Conservation (phyloP, 768 basidiomycete species). For the Punctularia strigosozonata region DNA sequence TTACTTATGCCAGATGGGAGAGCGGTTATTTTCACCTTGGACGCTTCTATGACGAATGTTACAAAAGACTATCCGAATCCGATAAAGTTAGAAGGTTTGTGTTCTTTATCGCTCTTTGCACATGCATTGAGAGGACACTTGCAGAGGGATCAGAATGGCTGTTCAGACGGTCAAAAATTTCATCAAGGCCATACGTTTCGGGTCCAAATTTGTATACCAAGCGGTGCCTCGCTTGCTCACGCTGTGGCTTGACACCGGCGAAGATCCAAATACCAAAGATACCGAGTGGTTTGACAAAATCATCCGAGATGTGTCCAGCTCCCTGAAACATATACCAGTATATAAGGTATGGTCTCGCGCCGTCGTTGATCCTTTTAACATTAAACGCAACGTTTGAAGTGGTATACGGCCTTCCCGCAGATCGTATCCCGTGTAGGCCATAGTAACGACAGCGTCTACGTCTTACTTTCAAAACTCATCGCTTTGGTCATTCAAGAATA, state of each 20-base stretch:
- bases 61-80: slow-evolving; percentile 41
- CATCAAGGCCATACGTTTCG: slow-evolving; percentile 57
- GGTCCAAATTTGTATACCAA: slow-evolving; percentile 94
- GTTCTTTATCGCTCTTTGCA: background rate
- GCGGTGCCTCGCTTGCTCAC: slow-evolving; percentile 90
- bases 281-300: slow-evolving; percentile 40
- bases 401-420: slow-evolving; percentile 94
- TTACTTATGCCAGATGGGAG: slow-evolving; percentile 47
- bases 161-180: slow-evolving; percentile 55
- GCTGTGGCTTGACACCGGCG: slow-evolving; percentile 90
- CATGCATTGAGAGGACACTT: background rate
- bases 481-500: slow-evolving; percentile 63
- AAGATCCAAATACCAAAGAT: slow-evolving; percentile 22
- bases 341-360: slow-evolving; percentile 54
- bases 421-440: slow-evolving; percentile 91
- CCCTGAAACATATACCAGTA: slow-evolving; percentile 50
- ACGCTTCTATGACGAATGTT: slow-evolving; percentile 76
- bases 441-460: slow-evolving; percentile 45
- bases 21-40: slow-evolving; percentile 81
- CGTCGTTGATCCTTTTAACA: background rate
- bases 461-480: slow-evolving; percentile 55
- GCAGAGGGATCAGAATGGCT: slow-evolving; percentile 54
- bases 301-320: slow-evolving; percentile 39
- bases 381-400: slow-evolving; percentile 34
- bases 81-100: slow-evolving; percentile 30